These are phyloP conservation scores for Colletotrichum neosansevieriae DNA, from an alignment of 2,329 filamentous ascomycete genomes.

Conservation along the genomic window DNA sequence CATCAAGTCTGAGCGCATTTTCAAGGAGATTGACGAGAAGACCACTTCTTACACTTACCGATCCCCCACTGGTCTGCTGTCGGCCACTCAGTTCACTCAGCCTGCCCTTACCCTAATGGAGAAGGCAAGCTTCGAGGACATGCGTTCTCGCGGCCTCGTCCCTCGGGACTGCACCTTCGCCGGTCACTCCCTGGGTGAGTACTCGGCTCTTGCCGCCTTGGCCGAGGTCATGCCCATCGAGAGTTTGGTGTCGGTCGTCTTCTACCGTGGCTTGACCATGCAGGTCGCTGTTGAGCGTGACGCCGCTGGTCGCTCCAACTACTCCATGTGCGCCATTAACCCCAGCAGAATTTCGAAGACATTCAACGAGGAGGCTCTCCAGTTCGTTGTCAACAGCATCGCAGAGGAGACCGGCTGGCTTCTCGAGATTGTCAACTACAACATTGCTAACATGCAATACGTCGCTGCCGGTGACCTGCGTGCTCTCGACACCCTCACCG, in stretches of 20 bases:
- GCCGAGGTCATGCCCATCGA: constrained; percentile 99
- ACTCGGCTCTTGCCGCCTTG: constrained; percentile 94
- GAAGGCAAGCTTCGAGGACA: constrained; percentile 99
- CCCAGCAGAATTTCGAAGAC: constrained; percentile 98
- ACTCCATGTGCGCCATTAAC: constrained; percentile 99
- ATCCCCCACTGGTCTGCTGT: constrained; percentile 93
- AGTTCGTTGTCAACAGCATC: constrained; percentile 97
- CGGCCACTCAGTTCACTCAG: constrained; percentile 98
- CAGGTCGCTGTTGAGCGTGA: constrained; percentile 99
- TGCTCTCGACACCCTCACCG: constrained; percentile 78
- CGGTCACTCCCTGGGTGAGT: constrained; percentile 97
- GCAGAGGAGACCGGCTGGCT: constrained; percentile 95
- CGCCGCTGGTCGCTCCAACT: constrained; percentile 92
- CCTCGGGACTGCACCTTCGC: constrained; percentile 97
- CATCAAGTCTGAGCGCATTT: constrained; percentile 99
- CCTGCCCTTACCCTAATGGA: constrained; percentile 98
- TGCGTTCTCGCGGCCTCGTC: constrained; percentile 96
- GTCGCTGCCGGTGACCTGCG: constrained; percentile 78
- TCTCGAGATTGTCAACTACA: constrained; percentile 98
- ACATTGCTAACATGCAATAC: constrained; percentile 82
- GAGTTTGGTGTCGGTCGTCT: constrained; percentile 96
- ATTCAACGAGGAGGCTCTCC: constrained; percentile 96
- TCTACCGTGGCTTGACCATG: constrained; percentile 99
- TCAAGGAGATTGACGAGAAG: constrained; percentile 95
- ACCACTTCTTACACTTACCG: constrained; percentile 97